Evolutionary conservation across 495 filamentous ascomycete species (phyloP), one percentile per base, ranked within the genome.

Genomic region (Penicillium tannophilum): DNA sequence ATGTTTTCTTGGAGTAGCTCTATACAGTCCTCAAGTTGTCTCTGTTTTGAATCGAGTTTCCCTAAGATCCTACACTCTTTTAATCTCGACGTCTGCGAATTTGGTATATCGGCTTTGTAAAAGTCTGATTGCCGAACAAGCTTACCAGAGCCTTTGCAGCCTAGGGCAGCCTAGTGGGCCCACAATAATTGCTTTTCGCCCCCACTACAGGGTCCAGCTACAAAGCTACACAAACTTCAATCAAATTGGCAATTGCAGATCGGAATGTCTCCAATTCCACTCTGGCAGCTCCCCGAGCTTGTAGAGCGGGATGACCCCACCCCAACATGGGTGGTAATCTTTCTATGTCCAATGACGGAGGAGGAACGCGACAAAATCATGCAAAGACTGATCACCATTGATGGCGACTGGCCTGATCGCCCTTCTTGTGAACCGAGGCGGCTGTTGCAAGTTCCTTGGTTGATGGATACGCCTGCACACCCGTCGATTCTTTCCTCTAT

Each of bases 371-470:
- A n/a, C 48, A 6, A 12, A n/a, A 42, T 60, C 16, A 60, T 55
- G 52, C 54, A 28, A 28, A 49, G 30, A 7, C 52, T 60, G 3
- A 54, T 28, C n/a, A 46, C 31, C 31, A 10, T 55, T 7, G 58
- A 55, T 30, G n/a, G 49, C 1, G 33, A 60, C 1, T 60, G 58
- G 58, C 51, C 50, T 28, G 42, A 60, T 50, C 43, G 58, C 16
- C 58, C 58, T 20, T n/a, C 42, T 16, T 31, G 28, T 36, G 31
- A 41, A 23, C 36, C 48, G 26, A 52, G 44, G 20, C 51, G 58
- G 39, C 24, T 60, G 6, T 19, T 60, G 6, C 51, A 54, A n/a
- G 33, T 60, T 1, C 58, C 51, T 33, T 60, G 58, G 51, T n/a
- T 44, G 19, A 20, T 54, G 12, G 44, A 60, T 49, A 48, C 20